Evolutionary conservation across 2,329 filamentous ascomycete genomes (phyloP), one percentile per base, ranked within the genome.

Genomic region (Verticillium tricorpus): DNA sequence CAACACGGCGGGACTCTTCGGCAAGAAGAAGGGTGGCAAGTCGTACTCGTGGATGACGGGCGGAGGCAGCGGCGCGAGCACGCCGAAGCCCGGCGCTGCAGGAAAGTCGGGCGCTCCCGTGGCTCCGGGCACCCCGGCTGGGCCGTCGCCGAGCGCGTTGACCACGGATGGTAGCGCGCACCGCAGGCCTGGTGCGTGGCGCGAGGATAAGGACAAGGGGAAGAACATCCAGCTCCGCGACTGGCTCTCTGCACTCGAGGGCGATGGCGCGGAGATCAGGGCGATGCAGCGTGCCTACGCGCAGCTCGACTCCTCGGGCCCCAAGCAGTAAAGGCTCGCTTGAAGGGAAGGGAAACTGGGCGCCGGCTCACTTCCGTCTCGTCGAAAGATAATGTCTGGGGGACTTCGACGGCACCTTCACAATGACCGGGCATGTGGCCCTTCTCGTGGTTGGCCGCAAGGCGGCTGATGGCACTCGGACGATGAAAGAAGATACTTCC

Each of bases 181-280:
- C 15, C 39, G 58, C n/a, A 85, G 87, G 60, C 77, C 92, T 40
- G 91, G 91, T n/a, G 82, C 84, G 17, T 91, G 89, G 84, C 85
- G 91, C 63, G 93, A 97, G 74, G 89, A 92, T 69, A 87, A 86
- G 60, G 86, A 89, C 25, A 90, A 89, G 71, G 92, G 92, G 35
- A 85, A 83, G 67, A 88, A 89, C 31, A 91, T 97, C 57, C 93
- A 97, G 77, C 79, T 96, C 59, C 85, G 94, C 60, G 94, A 97
- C 74, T 88, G 93, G 79, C 80, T 96, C 17, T 81, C 86, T 22
- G 90, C 91, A 63, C 81, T 97, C 56, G 93, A 97, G 73, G 81
- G 87, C 58, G 92, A 96, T 71, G 89, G 91, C 1, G 83, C 81
- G 66, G 89, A 92, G 72, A 78, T 78, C 66, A 84, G 80, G 70